Evolutionary conservation across 768 basidiomycete species (phyloP), one percentile per base, ranked within the genome.

Genomic region (Pisolithus marmoratus): DNA sequence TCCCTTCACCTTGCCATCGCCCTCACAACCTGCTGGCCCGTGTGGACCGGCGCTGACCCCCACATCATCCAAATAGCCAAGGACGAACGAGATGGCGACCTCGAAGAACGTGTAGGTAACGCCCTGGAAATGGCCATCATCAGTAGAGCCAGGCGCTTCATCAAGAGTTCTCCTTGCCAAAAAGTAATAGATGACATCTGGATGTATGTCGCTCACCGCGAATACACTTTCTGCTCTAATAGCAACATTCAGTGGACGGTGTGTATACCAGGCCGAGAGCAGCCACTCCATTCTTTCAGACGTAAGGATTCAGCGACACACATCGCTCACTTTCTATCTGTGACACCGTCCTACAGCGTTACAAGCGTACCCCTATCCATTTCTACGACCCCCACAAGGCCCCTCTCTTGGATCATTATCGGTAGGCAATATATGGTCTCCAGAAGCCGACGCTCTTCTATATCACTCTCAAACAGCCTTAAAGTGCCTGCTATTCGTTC

Each of bases 301-400:
- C 66, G 93, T 90, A 63, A 53, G 80, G 4, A 34, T 31, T 19
- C 27, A 11, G 11, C 38, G 22, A 38, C 19, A 23, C 17, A 53
- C 44, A 27, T 42, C 37, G 19, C 44, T 17, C 24, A 43, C 34
- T 17, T 9, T 45, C 24, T 49, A 15, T 36, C n/a, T 20, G 23
- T 20, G 36, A 48, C 7, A 54, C 22, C 27, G 19, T 8, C 51
- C n/a, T 41, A 19, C 56, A 94, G 93, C 94, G 90, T 24, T 97
- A 97, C 69, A 96, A 96, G 73, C 80, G 85, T 45, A 90, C 81
- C 23, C 92, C 94, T 11, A 80, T 96, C 31, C 90, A 94, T 65
- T 87, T 95, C 59, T 96, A 97, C 66, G 92, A 97, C 63, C 94
- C 94, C 3, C 87, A 93, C 62, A 90, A 84, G 64, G 94, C 94